Evolutionary conservation across 108 stramenopile species (phyloP).

Genomic region (Parmales sp.): DNA sequence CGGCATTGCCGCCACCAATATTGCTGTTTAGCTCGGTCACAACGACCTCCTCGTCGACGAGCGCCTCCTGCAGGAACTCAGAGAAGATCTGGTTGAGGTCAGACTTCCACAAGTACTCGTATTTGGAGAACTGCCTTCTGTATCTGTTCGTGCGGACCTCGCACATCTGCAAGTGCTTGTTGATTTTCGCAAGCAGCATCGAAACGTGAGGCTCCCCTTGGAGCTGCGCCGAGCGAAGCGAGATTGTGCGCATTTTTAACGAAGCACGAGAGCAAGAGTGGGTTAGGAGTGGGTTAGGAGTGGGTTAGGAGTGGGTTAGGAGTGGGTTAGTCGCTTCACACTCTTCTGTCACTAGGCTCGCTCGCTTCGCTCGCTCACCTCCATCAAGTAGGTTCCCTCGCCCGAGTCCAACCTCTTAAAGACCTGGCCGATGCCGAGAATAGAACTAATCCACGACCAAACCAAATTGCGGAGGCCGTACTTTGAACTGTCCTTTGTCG

Average conservation of each 20-base stretch:
- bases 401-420: slow-evolving; percentile 38
- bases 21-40: neutral
- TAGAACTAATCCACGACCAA: slow-evolving; percentile 18
- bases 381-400: slow-evolving; percentile 37
- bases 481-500: neutral
- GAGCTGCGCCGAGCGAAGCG: no score
- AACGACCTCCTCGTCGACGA: slow-evolving; percentile 6
- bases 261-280: no score
- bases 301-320: no score
- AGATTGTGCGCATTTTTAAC: no score
- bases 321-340: no score
- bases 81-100: slow-evolving; percentile 35
- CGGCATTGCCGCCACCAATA: neutral
- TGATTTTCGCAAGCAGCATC: slow-evolving; percentile 16
- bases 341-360: no score
- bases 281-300: no score
- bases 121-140: slow-evolving; percentile 22
- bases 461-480: slow-evolving; percentile 14
- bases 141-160: slow-evolving; percentile 21
- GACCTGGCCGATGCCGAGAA: slow-evolving; percentile 13
- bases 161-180: slow-evolving; percentile 26
- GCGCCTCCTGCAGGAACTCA: slow-evolving; percentile 25
- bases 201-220: slow-evolving; percentile 17
- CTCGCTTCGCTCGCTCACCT: no score
- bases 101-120: slow-evolving; percentile 47